Percentiles rank a stretch among this genome's conserved stretches.
These are phyloP conservation scores for Capsicum pubescens DNA, from an alignment of 257 asterid species.

Conservation along the genomic window DNA sequence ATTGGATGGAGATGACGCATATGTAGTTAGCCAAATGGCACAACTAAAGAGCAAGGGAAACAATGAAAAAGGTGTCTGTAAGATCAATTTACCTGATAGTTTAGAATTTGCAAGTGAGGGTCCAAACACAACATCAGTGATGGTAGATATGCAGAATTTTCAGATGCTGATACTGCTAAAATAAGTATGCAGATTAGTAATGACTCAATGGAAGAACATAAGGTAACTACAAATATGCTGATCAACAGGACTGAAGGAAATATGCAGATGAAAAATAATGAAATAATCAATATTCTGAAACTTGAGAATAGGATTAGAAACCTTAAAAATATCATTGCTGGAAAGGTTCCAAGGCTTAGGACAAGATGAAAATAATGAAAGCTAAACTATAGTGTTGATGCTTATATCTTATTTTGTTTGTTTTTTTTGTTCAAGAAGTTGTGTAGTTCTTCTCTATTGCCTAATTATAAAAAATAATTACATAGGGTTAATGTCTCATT, in stretches of 20 bases:
- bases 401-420: background rate
- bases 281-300: background rate
- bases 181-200: background rate
- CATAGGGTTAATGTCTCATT: background rate
- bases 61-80: background rate
- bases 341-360: background rate
- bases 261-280: background rate
- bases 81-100: background rate
- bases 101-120: background rate
- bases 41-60: background rate
- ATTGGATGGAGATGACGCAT: background rate
- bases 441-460: background rate
- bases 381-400: background rate
- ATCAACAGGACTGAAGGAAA: background rate
- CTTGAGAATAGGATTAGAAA: slow-evolving; percentile 25
- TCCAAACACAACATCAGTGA: background rate
- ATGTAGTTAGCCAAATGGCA: background rate
- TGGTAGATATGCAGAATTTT: background rate
- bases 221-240: background rate
- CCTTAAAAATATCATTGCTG: background rate
- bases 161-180: background rate
- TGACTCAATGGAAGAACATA: background rate
- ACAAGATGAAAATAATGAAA: background rate
- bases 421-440: background rate
- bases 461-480: background rate